Percentiles rank a stretch among this genome's conserved stretches.
Conservation (phyloP, 352 stramenopile genomes). For the Globisporangium cylindrosporum region DNA sequence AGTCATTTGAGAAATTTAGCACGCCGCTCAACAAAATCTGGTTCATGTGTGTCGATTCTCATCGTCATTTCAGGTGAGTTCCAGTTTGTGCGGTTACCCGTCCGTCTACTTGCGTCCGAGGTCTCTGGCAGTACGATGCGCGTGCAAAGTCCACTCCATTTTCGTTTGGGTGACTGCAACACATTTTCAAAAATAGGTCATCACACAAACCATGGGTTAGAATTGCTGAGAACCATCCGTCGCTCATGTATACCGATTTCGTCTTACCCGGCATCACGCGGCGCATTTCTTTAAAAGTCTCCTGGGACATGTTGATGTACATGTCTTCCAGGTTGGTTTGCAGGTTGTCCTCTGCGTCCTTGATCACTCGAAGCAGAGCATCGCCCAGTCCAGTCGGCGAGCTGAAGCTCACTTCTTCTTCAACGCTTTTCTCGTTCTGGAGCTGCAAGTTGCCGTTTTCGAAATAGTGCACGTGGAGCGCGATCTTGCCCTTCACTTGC, state of each 20-base stretch:
- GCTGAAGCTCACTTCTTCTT: conserved; percentile 48
- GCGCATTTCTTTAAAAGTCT: conserved; percentile 94
- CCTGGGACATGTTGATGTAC: conserved; percentile 94
- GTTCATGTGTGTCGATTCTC: conserved; percentile 3
- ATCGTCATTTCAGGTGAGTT: conserved; percentile 4
- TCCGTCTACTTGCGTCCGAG: conserved; percentile 54
- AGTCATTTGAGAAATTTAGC: background rate
- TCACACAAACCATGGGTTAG: background rate
- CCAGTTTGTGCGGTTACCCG: background rate
- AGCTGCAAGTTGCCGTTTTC: conserved; percentile 96
- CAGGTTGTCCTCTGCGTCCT: conserved; percentile 79
- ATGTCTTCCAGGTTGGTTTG: conserved; percentile 91
- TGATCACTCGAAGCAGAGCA: conserved; percentile 70
- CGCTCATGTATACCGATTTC: background rate
- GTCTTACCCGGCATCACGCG: conserved; percentile 88
- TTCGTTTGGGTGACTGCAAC: conserved; percentile 77
- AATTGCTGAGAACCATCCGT: background rate
- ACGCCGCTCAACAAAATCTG: background rate
- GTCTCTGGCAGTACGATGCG: conserved; percentile 77
- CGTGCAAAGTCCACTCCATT: conserved; percentile 87
- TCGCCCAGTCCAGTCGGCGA: conserved; percentile 48
- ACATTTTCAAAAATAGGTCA: conserved; percentile 1
- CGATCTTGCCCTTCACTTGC: conserved; percentile 55
- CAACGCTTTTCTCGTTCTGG: conserved; percentile 73
- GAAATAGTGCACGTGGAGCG: conserved; percentile 93